These are phyloP conservation scores for Piper betle DNA, from an alignment of 164 flowering plant species.

Conservation along the genomic window DNA sequence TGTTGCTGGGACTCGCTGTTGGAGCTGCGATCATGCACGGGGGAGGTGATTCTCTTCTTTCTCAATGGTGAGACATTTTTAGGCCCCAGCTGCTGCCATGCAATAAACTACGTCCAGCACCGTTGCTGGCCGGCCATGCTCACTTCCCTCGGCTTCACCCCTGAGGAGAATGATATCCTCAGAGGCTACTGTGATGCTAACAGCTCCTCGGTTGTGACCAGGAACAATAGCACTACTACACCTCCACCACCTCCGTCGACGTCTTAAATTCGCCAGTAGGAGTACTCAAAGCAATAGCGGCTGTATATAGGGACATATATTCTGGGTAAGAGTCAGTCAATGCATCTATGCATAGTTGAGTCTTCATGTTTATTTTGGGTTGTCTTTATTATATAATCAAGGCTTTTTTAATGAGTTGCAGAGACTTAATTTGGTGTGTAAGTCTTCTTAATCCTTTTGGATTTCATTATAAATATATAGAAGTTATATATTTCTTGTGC, in stretches of 20 bases:
- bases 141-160: slow-evolving; percentile 20
- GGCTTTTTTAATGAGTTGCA: too few relatives aligned
- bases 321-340: too few relatives aligned
- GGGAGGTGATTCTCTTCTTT: slow-evolving; percentile 24
- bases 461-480: too few relatives aligned
- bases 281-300: too few relatives aligned
- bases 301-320: too few relatives aligned
- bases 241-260: not conserved
- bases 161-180: slow-evolving; percentile 23
- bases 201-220: not conserved
- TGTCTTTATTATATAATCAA: too few relatives aligned
- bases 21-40: slow-evolving; percentile 20
- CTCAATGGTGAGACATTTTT: slow-evolving; percentile 23
- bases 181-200: slow-evolving; percentile 20
- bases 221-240: not conserved
- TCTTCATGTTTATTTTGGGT: too few relatives aligned
- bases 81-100: slow-evolving; percentile 19
- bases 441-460: too few relatives aligned
- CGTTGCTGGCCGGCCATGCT: slow-evolving; percentile 34
- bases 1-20: slow-evolving; percentile 17
- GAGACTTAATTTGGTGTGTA: too few relatives aligned
- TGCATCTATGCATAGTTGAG: too few relatives aligned
- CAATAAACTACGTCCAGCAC: slow-evolving; percentile 14
- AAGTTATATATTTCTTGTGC: too few relatives aligned
- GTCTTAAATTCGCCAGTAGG: too few relatives aligned